These are phyloP conservation scores for Leccinum imitatum DNA, from an alignment of 768 basidiomycete genomes.

Conservation along the genomic window DNA sequence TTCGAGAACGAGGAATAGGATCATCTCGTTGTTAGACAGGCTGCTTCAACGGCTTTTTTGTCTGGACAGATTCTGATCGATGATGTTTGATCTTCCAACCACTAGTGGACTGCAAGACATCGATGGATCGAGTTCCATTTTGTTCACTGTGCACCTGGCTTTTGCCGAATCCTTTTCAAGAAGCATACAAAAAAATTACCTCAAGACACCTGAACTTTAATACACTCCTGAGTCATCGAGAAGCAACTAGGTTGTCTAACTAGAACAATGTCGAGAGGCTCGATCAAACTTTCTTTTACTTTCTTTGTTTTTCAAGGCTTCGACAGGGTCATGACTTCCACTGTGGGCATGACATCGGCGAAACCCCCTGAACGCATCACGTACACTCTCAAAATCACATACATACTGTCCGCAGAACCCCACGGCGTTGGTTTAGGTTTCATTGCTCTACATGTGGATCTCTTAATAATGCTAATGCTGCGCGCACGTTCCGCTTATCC, in stretches of 20 bases:
- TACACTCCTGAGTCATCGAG: slow-evolving; percentile 63
- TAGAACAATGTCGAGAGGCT: slow-evolving; percentile 44
- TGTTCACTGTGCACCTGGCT: slow-evolving; percentile 46
- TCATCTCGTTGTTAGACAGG: slow-evolving; percentile 45
- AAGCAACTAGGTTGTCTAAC: slow-evolving; percentile 36
- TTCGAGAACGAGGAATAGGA: slow-evolving; percentile 37
- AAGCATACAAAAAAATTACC: slow-evolving; percentile 53
- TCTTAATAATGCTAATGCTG: slow-evolving; percentile 47
- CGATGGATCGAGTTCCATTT: slow-evolving; percentile 57
- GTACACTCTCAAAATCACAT: slow-evolving; percentile 64
- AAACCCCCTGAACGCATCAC: slow-evolving; percentile 51
- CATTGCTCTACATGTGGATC: slow-evolving; percentile 60
- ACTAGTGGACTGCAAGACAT: slow-evolving; percentile 54
- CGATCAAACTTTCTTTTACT: slow-evolving; percentile 50
- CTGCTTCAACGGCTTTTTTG: slow-evolving; percentile 37
- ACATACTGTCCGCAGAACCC: slow-evolving; percentile 46
- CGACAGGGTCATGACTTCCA: slow-evolving; percentile 38
- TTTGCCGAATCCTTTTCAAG: slow-evolving; percentile 40
- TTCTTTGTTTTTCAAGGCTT: slow-evolving; percentile 43
- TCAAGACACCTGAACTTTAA: slow-evolving; percentile 51
- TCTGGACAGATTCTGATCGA: slow-evolving; percentile 56
- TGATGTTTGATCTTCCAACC: slow-evolving; percentile 43
- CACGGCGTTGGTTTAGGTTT: slow-evolving; percentile 47
- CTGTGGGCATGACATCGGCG: slow-evolving; percentile 50
- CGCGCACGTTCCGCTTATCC: slow-evolving; percentile 48